Evolutionary conservation across 225 moss, liverwort and hornwort species (phyloP), one percentile per base, ranked within the genome.

Genomic region (Marchantia polymorpha): DNA sequence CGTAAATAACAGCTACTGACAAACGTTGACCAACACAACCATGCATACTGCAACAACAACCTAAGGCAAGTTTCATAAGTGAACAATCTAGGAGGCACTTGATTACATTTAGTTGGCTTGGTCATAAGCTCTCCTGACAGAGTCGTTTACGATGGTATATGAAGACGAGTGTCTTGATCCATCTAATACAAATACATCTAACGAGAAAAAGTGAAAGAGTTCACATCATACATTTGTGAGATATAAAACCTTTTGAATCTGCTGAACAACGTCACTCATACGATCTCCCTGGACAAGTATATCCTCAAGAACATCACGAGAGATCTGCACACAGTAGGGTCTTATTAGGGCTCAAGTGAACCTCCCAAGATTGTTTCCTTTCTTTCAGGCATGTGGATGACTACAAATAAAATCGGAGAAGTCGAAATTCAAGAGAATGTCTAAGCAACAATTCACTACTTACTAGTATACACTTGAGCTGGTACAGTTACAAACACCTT

Each of bases 191-290:
- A 17, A 20, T 0, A 20, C 11, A 0, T 26, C 29, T 65, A 9
- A 27, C 65, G 8, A 29, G n/a, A 69, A 46, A 69, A 7, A 12
- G 47, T 19, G 16, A 46, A 13, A 39, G 47, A 48, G 19, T 19
- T 11, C 20, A 48, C 10, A n/a, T 60, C 76, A 76, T 76, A 75
- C 69, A 29, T 68, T 82, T 39, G 54, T 64, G 3, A 76, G 68
- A 76, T 65, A 76, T 74, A 81, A 53, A 63, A 83, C 86, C 86
- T 86, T 83, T 79, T 95, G 90, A 69, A 95, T 88, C 86, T 95
- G 91, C 68, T 95, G 92, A 52, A 95, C 88, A 64, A 95, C 95
- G 63, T 95, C 95, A 84, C 91, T 93, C 93, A 95, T 93, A 70
- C 90, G 93, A 60, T 90, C 89, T 59, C 95, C 95, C 85, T 95